A percentile compares a stretch with the other conserved stretches of the same genome.
Conservation (phyloP, 2,329 filamentous ascomycete genomes). For the Penicillium sp. region DNA sequence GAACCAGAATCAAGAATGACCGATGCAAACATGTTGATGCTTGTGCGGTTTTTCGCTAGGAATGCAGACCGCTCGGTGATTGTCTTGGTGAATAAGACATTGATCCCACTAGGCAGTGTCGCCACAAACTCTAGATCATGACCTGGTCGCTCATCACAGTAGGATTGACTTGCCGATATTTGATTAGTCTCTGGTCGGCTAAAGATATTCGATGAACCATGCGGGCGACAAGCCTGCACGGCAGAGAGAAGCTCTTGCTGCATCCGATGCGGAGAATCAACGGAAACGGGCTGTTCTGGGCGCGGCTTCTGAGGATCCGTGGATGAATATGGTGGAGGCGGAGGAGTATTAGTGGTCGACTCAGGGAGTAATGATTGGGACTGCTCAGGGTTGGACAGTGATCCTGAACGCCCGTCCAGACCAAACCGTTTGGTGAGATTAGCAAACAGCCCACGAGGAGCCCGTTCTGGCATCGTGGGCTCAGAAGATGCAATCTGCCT, state of each 20-base stretch:
- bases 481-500: slow-evolving; percentile 24
- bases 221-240: slow-evolving; percentile 73
- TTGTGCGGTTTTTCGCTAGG: slow-evolving; percentile 58
- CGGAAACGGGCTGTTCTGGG: slow-evolving; percentile 31
- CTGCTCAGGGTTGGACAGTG: slow-evolving; percentile 21
- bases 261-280: slow-evolving; percentile 42
- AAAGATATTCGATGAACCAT: slow-evolving; percentile 73
- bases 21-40: slow-evolving; percentile 68
- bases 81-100: slow-evolving; percentile 67
- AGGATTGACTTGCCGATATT: slow-evolving; percentile 79
- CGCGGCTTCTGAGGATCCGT: slow-evolving; percentile 34
- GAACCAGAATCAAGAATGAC: slow-evolving; percentile 68
- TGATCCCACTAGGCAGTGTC: slow-evolving; percentile 69
- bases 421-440: slow-evolving; percentile 68
- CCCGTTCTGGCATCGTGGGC: slow-evolving; percentile 40
- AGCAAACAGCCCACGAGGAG: slow-evolving; percentile 63
- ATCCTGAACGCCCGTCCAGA: slow-evolving; percentile 52
- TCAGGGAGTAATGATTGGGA: slow-evolving; percentile 23
- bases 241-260: slow-evolving; percentile 66
- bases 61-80: slow-evolving; percentile 57
- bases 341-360: slow-evolving; percentile 3
- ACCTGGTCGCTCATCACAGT: slow-evolving; percentile 76
- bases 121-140: slow-evolving; percentile 72
- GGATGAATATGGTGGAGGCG: slow-evolving; percentile 44
- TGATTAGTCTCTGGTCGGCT: slow-evolving; percentile 68